Evolutionary conservation across 768 basidiomycete genomes (phyloP).

Genomic region (Clavaria fumosa): DNA sequence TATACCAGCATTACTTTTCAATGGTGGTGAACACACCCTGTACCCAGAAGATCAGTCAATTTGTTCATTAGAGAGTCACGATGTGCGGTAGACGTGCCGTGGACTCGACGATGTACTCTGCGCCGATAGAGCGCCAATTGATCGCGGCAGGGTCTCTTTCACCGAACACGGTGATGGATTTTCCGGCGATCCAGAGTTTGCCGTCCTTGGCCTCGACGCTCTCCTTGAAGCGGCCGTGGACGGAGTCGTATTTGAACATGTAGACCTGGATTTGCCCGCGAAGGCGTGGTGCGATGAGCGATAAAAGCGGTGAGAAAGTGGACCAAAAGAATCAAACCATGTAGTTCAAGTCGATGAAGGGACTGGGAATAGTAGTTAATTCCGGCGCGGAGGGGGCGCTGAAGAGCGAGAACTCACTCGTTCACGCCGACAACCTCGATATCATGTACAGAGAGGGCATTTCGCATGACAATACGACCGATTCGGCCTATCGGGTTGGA

Average conservation of each 20-base stretch:
- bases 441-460: constrained; percentile 56
- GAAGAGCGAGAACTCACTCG: constrained; percentile 42
- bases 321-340: too few relatives aligned
- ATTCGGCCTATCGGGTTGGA: constrained; percentile 63
- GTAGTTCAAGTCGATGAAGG: constrained; percentile 94
- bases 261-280: constrained; percentile 46
- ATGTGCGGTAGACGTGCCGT: constrained; percentile 38
- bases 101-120: constrained; percentile 91
- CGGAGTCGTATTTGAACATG: constrained; percentile 97
- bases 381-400: neutral
- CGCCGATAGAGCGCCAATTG: constrained; percentile 65
- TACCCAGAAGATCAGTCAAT: constrained; percentile 10
- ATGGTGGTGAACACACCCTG: constrained; percentile 94
- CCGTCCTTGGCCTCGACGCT: constrained; percentile 68
- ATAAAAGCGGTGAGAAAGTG: constrained; percentile 2
- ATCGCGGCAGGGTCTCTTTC: constrained; percentile 84
- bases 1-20: constrained; percentile 45
- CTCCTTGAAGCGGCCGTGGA: constrained; percentile 88
- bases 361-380: constrained; percentile 33
- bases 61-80: neutral
- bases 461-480: constrained; percentile 95
- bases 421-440: constrained; percentile 89
- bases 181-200: constrained; percentile 78
- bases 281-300: neutral
- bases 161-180: constrained; percentile 58